These are phyloP conservation scores for Entophlyctis helioformis DNA, from an alignment of 192 early-diverging fungal genomes.

Conservation along the genomic window DNA sequence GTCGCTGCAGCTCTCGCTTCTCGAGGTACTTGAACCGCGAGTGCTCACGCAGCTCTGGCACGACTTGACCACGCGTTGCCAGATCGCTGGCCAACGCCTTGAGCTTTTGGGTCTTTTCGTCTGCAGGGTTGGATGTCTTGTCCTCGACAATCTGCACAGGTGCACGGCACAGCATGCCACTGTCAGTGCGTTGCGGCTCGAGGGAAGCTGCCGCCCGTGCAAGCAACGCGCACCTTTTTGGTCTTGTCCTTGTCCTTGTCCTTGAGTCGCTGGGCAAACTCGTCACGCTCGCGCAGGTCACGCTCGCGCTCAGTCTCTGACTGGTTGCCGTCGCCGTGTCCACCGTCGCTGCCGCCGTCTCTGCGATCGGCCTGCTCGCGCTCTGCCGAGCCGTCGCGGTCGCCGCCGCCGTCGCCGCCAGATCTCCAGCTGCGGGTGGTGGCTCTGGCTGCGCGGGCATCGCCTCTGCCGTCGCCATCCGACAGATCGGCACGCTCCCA, in stretches of 20 bases:
- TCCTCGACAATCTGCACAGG: constrained; percentile 64
- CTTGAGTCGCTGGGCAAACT: constrained; percentile 69
- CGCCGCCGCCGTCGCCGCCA: too few species aligned
- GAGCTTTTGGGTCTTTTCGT: constrained; percentile 52
- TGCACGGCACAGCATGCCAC: too few species aligned
- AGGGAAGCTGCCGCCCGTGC: too few species aligned
- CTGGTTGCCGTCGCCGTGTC: too few species aligned
- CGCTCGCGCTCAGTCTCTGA: constrained; percentile 15
- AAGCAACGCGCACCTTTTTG: constrained; percentile 50
- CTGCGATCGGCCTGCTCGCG: too few species aligned
- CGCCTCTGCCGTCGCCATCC: neutral
- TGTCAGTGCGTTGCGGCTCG: too few species aligned
- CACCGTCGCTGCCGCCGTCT: too few species aligned
- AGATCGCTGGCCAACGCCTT: constrained; percentile 75
- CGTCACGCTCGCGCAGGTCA: constrained; percentile 83
- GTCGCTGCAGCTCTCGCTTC: constrained; percentile 69
- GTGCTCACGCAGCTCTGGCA: constrained; percentile 70
- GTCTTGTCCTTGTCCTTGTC: constrained; percentile 71
- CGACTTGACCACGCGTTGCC: constrained; percentile 49
- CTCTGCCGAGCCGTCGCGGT: too few species aligned
- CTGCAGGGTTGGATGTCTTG: constrained; percentile 47
- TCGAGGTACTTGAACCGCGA: constrained; percentile 86
- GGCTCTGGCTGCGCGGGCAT: too few species aligned
- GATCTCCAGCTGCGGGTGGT: too few species aligned
- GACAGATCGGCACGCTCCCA: neutral